Base-by-base conservation (phyloP, 495 filamentous ascomycete genomes). In the Hypoxylon trugodes region DNA sequence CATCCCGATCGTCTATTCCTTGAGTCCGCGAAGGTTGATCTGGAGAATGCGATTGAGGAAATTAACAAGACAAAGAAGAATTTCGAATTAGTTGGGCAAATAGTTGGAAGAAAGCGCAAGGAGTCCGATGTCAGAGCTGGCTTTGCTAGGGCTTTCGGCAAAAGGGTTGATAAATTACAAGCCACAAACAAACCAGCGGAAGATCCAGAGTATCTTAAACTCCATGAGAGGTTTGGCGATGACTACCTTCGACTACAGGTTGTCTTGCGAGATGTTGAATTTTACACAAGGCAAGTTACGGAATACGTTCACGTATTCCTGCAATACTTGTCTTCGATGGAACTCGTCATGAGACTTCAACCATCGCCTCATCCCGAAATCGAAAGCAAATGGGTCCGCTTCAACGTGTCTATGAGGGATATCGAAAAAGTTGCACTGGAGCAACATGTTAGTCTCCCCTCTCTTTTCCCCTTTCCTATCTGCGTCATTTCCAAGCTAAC, bases 21-120 rank as follows among this genome's bases (percentile, higher is more conserved):
- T 28, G 75, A 86, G 41, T 75, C 76, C 30, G 90, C 92, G 3
- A 75, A 83, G 9, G 77, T 82, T 26, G 82, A 85, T 43, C 81
- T 95, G 47, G 88, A 87, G 16, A 84, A 83, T 9, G 85, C 93
- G 37, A 88, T 90, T 32, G 82, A 88, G 25, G 88, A 93, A 19
- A 97, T 98, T 69, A 96, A 98, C 77, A 91, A 93, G 58, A 82
- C 91, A 62, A 97, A 97, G 75, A 93, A 91, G 72, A 90, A 94
- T 9, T 91, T 90, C 19, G 91, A 97, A 62, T 83, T 96, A 52
- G 88, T 98, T 21, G 91, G 90, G 4, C 88, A 96, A 73, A 92
- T 96, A 61, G 88, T 95, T 33, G 84, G 87, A 41, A 84, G 91
- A 35, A 95, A 95, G 75, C 87, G 91, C 60, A 96, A 96, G 69